Percentiles rank a stretch among this genome's conserved stretches.
Conservation (phyloP, 139 green algal species). For the Closterium sp. region DNA sequence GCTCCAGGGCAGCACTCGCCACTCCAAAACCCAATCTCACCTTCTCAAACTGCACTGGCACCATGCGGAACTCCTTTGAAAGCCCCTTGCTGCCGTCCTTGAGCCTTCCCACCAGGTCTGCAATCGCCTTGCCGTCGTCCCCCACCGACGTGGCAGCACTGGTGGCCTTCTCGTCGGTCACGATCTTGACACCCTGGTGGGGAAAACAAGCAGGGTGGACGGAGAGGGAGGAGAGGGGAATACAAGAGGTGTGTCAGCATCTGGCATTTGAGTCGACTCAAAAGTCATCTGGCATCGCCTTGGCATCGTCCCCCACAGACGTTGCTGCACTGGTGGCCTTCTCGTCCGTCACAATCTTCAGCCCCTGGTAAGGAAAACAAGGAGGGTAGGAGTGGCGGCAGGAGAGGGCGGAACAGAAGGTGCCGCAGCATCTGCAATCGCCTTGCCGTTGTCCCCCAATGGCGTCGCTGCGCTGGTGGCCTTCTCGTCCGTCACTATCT, state of each 20-base stretch:
- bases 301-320: conserved; percentile 63
- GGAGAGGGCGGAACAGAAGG: too few species aligned
- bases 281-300: too few species aligned
- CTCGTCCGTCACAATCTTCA: conserved; percentile 98
- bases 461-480: too few species aligned
- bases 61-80: conserved; percentile 63
- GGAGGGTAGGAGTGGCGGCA: background rate
- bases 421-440: too few species aligned
- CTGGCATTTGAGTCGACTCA: too few species aligned
- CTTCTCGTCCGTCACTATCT: conserved; percentile 91
- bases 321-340: conserved; percentile 65
- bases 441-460: too few species aligned
- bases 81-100: conserved; percentile 49
- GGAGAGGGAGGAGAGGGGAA: background rate
- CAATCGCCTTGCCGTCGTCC: background rate
- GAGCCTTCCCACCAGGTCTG: conserved; percentile 64
- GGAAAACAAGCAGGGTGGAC: background rate
- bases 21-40: background rate
- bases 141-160: too few species aligned
- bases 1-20: background rate
- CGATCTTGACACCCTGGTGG: conserved; percentile 85
- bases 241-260: too few species aligned
- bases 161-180: conserved; percentile 76
- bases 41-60: conserved; percentile 85
- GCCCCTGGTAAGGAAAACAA: conserved; percentile 54